Base-by-base conservation (phyloP, 2,329 filamentous ascomycete genomes). In the Talaromyces sp. region DNA sequence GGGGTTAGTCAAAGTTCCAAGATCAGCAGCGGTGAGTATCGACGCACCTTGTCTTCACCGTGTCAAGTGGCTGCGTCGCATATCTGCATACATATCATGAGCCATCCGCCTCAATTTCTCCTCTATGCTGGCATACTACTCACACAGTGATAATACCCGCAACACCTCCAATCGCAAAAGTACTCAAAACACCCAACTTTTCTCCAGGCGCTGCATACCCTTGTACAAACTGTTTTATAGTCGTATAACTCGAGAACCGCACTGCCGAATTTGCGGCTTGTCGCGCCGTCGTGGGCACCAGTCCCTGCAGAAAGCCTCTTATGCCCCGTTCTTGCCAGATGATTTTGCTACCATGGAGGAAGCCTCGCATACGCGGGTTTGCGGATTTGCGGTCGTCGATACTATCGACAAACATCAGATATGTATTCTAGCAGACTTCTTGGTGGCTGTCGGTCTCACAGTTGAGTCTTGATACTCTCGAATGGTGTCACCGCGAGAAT, bases 381-480 rank as follows among this genome's bases (percentile, higher is more conserved):
- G 86, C 82, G 3, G 85, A 84, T 81, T 99, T 99, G 70, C 91
- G 89, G 77, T 99, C 95, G 74, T 99, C 95, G 73, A 99, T 98
- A 42, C 89, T 92, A 68, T 9, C 16, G 12, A 35, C 1, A 28
- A 9, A 2, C 1, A 11, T 25, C 18, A 28, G 25, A 39, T 39
- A 23, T 18, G 16, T 40, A 11, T 23, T 18, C 28, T 28, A 28
- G 3, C 28, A 28, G 5, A 31, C 31, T 31, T 16, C 8, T 25
- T 33, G 44, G 50, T 5, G 23, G 18, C 1, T 7, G 35, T 1
- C 5, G 23, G 18, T 56, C 80, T 60, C 74, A 90, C 84, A 99
- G 81, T 69, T 96, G 96, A 58, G 95, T 99, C 83, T 99, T 99
- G 79, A 99, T 97, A 71, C 91, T 96, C 80, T 99, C 95, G 64